Base-by-base conservation (phyloP, 2,329 filamentous ascomycete genomes). In the Calonectria honghensis region DNA sequence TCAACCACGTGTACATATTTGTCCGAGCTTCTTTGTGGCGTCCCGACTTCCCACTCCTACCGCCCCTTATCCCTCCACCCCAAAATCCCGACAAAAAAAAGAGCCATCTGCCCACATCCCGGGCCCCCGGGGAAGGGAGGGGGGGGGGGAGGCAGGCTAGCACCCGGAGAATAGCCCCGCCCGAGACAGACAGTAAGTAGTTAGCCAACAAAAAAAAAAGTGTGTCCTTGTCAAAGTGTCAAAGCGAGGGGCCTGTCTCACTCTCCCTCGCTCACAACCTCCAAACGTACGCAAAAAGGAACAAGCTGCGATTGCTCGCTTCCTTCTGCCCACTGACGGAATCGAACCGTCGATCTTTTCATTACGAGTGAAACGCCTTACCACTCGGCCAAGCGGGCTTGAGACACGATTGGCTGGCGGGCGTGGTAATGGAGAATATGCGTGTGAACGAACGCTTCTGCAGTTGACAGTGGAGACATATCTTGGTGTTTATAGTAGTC, bases 361-460 rank as follows among this genome's bases (percentile, higher is more conserved):
- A 73, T 73, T 73, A 73, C 71, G 71, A 73, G 71, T 73, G 71
- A 61, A 54, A 73, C 71, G 71, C 71, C 71, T 73, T 73, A 73
- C 71, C 71, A 73, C 71, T 73, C 57, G 71, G 71, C 71, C 71
- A 73, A 68, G 65, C 54, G 66, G 71, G 71, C 71, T 63, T 35
- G 18, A 13, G 14, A 48, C 6, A 31, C 45, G n/a, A 45, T n/a
- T 61, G 35, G 51, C 45, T 61, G 52, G 24, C 41, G 3, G 27
- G 57, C n/a, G 35, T n/a, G 65, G 20, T 73, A 63, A 63, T 54
- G 54, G 41, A 3, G 70, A n/a, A 39, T 73, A 68, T 72, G 32
- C 51, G 27, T 3, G 37, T 35, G 27, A n/a, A 39, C 9, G 27
- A 14, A 37, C 13, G 20, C 31, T 27, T 20, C 57, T 7, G 35